Evolutionary conservation across 2,329 filamentous ascomycete species (phyloP).

Genomic region (Hypomyces rosellus): DNA sequence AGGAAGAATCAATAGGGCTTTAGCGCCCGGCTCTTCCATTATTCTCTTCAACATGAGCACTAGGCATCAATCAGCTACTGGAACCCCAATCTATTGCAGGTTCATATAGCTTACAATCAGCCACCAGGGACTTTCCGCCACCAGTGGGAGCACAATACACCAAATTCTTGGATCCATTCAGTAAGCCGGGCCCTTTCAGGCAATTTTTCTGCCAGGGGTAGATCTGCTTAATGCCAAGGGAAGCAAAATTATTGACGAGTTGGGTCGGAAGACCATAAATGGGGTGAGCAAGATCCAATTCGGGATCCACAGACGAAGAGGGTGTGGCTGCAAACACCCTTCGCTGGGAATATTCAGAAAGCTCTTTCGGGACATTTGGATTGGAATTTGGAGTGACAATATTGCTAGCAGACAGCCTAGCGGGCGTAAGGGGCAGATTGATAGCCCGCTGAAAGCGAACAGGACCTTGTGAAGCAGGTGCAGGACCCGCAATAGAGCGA

Average conservation of each 20-base stretch:
- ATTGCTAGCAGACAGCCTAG: conserved; percentile 35
- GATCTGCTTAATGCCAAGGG: conserved; percentile 63
- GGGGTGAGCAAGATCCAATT: conserved; percentile 56
- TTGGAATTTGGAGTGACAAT: conserved; percentile 32
- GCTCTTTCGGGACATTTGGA: conserved; percentile 15
- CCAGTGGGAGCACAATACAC: conserved; percentile 78
- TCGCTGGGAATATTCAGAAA: conserved; percentile 54
- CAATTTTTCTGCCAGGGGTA: conserved; percentile 78
- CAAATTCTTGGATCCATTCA: conserved; percentile 60
- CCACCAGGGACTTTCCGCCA: conserved; percentile 71
- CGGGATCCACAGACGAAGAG: conserved; percentile 42
- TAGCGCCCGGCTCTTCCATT: conserved; percentile 55
- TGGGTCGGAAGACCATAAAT: conserved; percentile 55
- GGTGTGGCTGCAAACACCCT: conserved; percentile 47
- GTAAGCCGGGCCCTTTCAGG: conserved; percentile 58
- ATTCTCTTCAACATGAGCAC: conserved; percentile 68
- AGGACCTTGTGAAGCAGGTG: conserved; percentile 10
- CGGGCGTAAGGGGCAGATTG: conserved; percentile 25
- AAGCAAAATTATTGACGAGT: conserved; percentile 58
- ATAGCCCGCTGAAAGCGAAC: conserved; percentile 29
- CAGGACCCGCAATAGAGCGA: background rate
- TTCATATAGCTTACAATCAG: conserved; percentile 39
- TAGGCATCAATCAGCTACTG: conserved; percentile 18
- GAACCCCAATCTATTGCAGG: background rate
- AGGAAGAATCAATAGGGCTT: conserved; percentile 66